Evolutionary conservation across 441 rosid species (phyloP).

Genomic region (Biscutella laevigata): DNA sequence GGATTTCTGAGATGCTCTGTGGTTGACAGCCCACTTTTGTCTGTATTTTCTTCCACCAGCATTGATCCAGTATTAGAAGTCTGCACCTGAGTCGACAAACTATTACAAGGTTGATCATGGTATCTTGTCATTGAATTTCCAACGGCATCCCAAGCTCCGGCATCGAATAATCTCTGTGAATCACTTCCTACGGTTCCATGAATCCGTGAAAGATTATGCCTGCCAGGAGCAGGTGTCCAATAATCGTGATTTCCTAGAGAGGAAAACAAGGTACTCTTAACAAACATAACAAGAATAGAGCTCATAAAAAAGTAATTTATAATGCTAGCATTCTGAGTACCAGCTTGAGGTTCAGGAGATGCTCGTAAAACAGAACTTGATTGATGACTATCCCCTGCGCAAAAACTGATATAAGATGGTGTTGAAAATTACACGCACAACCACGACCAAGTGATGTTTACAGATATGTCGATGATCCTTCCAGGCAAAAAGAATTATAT

Average conservation of each 20-base stretch:
- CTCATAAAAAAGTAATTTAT: too few species aligned
- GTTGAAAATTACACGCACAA: conserved; percentile 4
- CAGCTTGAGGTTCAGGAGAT: conserved; percentile 32
- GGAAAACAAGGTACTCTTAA: conserved; percentile 15
- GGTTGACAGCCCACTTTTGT: conserved; percentile 30
- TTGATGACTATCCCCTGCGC: conserved; percentile 69
- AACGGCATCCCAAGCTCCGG: conserved; percentile 57
- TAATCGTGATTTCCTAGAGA: conserved; percentile 29
- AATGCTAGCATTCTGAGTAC: too few species aligned
- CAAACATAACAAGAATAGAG: conserved; percentile 31
- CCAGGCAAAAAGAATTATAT: not conserved
- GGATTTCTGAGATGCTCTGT: conserved; percentile 34
- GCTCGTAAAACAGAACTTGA: conserved; percentile 33
- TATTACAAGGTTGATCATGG: conserved; percentile 30
- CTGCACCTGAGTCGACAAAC: conserved; percentile 28
- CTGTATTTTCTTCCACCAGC: conserved; percentile 30
- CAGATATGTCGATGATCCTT: not conserved
- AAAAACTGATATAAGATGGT: conserved; percentile 23
- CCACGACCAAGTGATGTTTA: conserved; percentile 10
- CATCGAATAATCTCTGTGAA: conserved; percentile 43
- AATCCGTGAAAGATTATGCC: conserved; percentile 28
- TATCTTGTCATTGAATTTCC: conserved; percentile 37
- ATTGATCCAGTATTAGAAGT: conserved; percentile 25
- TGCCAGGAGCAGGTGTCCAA: conserved; percentile 32
- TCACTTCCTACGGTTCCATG: conserved; percentile 31